Percentiles rank a stretch among this genome's conserved stretches.
These are phyloP conservation scores for Aspergillus ellipticus DNA, from an alignment of 495 filamentous ascomycete species.

Conservation along the genomic window DNA sequence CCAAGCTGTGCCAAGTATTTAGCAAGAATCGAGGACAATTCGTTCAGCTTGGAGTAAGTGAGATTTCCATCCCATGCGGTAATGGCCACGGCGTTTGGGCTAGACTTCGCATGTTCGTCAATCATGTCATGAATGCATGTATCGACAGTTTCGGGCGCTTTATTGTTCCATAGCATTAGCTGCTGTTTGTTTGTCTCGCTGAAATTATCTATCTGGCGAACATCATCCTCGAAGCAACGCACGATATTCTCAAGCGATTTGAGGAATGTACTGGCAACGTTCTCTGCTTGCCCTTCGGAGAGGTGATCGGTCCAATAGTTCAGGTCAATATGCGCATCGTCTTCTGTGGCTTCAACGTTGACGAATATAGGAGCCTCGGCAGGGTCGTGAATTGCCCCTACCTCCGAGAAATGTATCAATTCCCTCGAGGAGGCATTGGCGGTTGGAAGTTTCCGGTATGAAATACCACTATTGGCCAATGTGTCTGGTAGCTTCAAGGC, in stretches of 20 bases:
- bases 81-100: slow-evolving; percentile 39
- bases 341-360: slow-evolving; percentile 50
- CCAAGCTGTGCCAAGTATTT: slow-evolving; percentile 37
- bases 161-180: slow-evolving; percentile 44
- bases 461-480: slow-evolving; percentile 44
- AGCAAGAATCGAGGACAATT: slow-evolving; percentile 43
- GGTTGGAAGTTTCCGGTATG: slow-evolving; percentile 39
- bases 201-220: slow-evolving; percentile 38
- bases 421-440: slow-evolving; percentile 17
- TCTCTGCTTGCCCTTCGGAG: slow-evolving; percentile 47
- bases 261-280: slow-evolving; percentile 48
- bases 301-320: slow-evolving; percentile 55
- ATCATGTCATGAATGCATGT: slow-evolving; percentile 43
- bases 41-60: slow-evolving; percentile 49
- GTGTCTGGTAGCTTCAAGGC: slow-evolving; percentile 23
- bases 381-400: slow-evolving; percentile 49
- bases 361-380: slow-evolving; percentile 54
- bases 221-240: slow-evolving; percentile 22
- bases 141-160: slow-evolving; percentile 30
- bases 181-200: slow-evolving; percentile 35
- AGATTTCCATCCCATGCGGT: slow-evolving; percentile 47
- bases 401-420: slow-evolving; percentile 36
- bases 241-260: slow-evolving; percentile 43
- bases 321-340: slow-evolving; percentile 44
- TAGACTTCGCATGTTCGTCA: slow-evolving; percentile 31